phyloP scores from a whole-genome alignment of 306 rosid genomes.

The Argentina anserina region DNA sequence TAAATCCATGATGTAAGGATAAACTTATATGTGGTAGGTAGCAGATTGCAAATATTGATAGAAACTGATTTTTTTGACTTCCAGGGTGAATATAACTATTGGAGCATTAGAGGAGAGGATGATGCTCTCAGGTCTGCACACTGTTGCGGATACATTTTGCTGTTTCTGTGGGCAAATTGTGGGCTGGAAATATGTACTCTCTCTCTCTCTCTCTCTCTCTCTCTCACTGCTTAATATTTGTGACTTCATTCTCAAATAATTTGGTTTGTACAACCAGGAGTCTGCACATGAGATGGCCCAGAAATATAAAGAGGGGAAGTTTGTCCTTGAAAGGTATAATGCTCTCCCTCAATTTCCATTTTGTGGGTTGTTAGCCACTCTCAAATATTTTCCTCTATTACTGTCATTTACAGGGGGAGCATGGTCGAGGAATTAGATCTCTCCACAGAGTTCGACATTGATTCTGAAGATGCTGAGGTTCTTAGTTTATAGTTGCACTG shows the following conservation, averaged over 20 bases:
- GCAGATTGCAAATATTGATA: constrained; percentile 17
- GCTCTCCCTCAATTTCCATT: background rate
- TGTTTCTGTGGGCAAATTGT: constrained; percentile 85
- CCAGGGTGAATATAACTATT: constrained; percentile 58
- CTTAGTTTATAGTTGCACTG: background rate
- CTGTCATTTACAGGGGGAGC: constrained; percentile 54
- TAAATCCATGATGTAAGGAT: background rate
- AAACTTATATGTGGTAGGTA: background rate
- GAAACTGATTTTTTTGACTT: constrained; percentile 2
- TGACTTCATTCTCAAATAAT: background rate
- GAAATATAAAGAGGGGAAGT: constrained; percentile 89
- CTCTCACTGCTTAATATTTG: constrained; percentile 3
- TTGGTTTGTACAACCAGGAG: constrained; percentile 42
- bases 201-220: constrained; percentile 29
- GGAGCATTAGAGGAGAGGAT: constrained; percentile 69
- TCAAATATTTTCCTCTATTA: background rate
- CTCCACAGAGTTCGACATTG: constrained; percentile 57
- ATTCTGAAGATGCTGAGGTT: constrained; percentile 62
- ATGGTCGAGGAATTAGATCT: constrained; percentile 64
- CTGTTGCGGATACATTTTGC: constrained; percentile 79
- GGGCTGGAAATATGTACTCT: constrained; percentile 95
- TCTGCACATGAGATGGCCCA: constrained; percentile 78
- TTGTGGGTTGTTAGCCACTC: background rate
- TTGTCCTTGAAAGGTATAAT: constrained; percentile 84
- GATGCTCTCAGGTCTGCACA: constrained; percentile 84